Base-by-base conservation (phyloP, 208 protist genomes). In the Angomonas desouzai region DNA sequence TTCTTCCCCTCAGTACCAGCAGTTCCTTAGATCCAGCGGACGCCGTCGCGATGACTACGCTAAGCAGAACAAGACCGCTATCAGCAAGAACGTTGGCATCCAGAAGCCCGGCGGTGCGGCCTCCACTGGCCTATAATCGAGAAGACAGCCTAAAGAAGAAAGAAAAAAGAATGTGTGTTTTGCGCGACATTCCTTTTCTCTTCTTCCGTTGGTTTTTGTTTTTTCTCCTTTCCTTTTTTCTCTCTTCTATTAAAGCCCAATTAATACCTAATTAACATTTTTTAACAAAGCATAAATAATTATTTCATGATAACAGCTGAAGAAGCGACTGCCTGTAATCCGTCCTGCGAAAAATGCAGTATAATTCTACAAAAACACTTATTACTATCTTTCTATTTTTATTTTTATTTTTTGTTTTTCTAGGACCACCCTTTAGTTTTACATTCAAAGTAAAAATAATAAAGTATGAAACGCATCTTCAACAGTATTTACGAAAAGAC, bases 11-110 rank as follows among this genome's bases (percentile, higher is more conserved):
- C 85, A 91, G 76, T 97, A 90, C 76, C 92, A 97, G 85, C 92
- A 97, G 82, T 97, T 95, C 77, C 87, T 97, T 70, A 80, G 82
- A 72, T 96, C 90, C 61, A 93, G 87, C 72, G 90, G 90, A 68
- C 87, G 87, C 70, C 85, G 86, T 71, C 85, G 87, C 40, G 90
- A 96, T 66, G 90, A 96, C 77, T 96, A 93, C 79, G 76, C 76
- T 59, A 92, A 92, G 76, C 10, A 13, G 45, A 40, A 58, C 6
- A 82, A 81, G 70, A 68, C 76, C 51, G 79, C 81, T 45, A 59
- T 74, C 53, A 93, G 74, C 67, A 96, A 93, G 83, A 75, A 91
- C 64, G 36, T 40, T 13, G 45, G 20, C 20, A 83, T 79, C 32
- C 63, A 71, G 48, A 96, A 93, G 74, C 87, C 90, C 40, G 83